These are phyloP conservation scores for Daldinia vernicosa DNA, from an alignment of 495 filamentous ascomycete species.

Conservation along the genomic window DNA sequence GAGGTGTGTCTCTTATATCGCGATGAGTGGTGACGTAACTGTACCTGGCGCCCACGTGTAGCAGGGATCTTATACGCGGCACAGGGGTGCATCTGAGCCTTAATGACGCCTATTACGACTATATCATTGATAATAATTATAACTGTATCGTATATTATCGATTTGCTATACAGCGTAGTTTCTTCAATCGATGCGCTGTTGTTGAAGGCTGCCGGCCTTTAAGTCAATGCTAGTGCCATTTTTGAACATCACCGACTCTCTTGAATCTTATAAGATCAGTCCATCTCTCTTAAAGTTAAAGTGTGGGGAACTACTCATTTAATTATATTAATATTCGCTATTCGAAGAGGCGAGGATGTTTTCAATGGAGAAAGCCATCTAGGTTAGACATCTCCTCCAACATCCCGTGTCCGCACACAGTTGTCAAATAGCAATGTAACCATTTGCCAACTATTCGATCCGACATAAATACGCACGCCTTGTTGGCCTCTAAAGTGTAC, in stretches of 20 bases:
- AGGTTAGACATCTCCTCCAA: too few relatives aligned
- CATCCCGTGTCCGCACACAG: neutral
- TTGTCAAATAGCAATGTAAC: neutral
- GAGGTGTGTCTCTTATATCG: conserved; percentile 1
- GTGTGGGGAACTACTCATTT: too few relatives aligned
- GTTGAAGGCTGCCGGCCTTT: too few relatives aligned
- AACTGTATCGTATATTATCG: neutral
- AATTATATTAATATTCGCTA: too few relatives aligned
- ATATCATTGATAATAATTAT: neutral
- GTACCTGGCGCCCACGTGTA: conserved; percentile 13
- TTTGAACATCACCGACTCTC: too few relatives aligned
- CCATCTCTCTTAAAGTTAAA: too few relatives aligned
- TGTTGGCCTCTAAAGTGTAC: neutral
- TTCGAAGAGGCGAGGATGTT: too few relatives aligned
- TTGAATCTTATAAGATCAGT: too few relatives aligned
- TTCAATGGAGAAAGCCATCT: too few relatives aligned
- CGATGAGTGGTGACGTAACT: conserved; percentile 40
- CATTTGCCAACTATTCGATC: neutral
- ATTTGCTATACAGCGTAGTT: neutral
- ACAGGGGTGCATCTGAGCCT: neutral
- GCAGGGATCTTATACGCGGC: conserved; percentile 13
- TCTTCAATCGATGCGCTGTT: too few relatives aligned
- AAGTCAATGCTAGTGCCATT: too few relatives aligned
- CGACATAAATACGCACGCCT: neutral
- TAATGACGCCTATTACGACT: neutral